Evolutionary conservation across 768 basidiomycete genomes (phyloP).

Genomic region (Chalciporus pseudorubinellus): DNA sequence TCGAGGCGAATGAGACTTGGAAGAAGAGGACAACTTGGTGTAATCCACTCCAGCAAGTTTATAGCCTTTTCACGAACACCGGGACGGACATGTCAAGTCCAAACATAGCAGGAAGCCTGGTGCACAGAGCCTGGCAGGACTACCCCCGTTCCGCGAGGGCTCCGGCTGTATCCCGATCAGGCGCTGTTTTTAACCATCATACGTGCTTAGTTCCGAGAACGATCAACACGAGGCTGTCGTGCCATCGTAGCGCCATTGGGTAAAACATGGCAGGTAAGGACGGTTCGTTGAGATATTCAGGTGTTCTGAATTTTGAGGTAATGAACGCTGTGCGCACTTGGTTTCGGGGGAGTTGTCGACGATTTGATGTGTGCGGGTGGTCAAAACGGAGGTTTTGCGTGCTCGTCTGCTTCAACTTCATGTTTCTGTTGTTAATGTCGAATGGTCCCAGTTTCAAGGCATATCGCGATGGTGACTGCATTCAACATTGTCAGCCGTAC

Average conservation of each 20-base stretch:
- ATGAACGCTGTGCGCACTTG: conserved; percentile 17
- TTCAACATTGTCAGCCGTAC: too few species aligned
- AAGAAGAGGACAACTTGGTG: conserved; percentile 8
- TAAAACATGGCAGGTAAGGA: neutral
- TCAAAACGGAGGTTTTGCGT: too few species aligned
- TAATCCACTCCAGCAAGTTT: conserved; percentile 10
- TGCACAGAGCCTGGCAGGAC: conserved; percentile 22
- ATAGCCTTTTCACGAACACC: conserved; percentile 17
- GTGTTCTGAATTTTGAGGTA: conserved; percentile 14
- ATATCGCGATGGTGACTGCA: too few species aligned
- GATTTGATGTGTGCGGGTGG: too few species aligned
- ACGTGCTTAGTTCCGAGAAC: conserved; percentile 2
- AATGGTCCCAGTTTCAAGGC: too few species aligned
- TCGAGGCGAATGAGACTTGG: conserved; percentile 6
- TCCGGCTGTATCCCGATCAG: conserved; percentile 5
- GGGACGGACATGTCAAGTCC: conserved; percentile 15
- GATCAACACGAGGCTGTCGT: conserved; percentile 15
- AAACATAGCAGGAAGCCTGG: conserved; percentile 23
- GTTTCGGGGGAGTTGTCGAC: too few species aligned
- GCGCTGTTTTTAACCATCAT: neutral
- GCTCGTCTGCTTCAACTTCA: too few species aligned
- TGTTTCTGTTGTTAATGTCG: too few species aligned
- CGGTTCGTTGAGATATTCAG: neutral
- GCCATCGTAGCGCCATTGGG: neutral
- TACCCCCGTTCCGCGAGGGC: conserved; percentile 2